These are phyloP conservation scores for Novymonas esmeraldas DNA, from an alignment of 208 protist species.

Conservation along the genomic window DNA sequence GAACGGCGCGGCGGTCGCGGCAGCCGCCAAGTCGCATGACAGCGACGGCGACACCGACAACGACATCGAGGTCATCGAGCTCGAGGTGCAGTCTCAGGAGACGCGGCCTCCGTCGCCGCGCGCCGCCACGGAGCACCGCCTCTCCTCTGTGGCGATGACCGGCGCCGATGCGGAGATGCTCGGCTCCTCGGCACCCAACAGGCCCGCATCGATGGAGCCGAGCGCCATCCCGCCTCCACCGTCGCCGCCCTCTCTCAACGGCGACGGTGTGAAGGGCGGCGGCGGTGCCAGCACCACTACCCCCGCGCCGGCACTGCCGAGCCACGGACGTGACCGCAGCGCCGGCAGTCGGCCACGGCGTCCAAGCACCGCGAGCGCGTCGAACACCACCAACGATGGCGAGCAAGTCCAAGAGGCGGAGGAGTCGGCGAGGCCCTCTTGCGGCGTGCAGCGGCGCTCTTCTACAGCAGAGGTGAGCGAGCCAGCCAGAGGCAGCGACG, in stretches of 20 bases:
- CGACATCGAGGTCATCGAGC: slow-evolving; percentile 3
- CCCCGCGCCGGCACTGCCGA: background rate
- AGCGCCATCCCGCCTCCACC: background rate
- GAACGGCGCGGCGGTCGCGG: background rate
- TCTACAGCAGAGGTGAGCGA: no score
- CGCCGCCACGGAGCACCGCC: slow-evolving; percentile 21
- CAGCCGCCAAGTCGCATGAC: background rate
- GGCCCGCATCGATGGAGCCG: slow-evolving; percentile 34
- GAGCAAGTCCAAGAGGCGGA: background rate
- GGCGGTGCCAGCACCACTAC: background rate
- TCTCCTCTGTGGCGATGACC: slow-evolving; percentile 20
- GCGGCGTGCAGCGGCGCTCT: background rate
- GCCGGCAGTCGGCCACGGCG: slow-evolving; percentile 6
- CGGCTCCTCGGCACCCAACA: slow-evolving; percentile 32
- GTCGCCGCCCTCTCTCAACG: background rate
- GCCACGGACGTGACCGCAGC: background rate
- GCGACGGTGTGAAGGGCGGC: background rate
- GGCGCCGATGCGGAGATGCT: slow-evolving; percentile 28
- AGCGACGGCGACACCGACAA: no score
- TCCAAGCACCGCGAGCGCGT: background rate
- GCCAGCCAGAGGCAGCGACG: no score
- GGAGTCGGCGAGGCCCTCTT: slow-evolving; percentile 3
- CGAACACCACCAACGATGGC: background rate
- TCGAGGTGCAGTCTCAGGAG: slow-evolving; percentile 28
- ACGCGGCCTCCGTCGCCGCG: slow-evolving; percentile 12